Evolutionary conservation across 2,329 filamentous ascomycete genomes (phyloP), one percentile per base, ranked within the genome.

Genomic region (Colletotrichum sansevieriae): DNA sequence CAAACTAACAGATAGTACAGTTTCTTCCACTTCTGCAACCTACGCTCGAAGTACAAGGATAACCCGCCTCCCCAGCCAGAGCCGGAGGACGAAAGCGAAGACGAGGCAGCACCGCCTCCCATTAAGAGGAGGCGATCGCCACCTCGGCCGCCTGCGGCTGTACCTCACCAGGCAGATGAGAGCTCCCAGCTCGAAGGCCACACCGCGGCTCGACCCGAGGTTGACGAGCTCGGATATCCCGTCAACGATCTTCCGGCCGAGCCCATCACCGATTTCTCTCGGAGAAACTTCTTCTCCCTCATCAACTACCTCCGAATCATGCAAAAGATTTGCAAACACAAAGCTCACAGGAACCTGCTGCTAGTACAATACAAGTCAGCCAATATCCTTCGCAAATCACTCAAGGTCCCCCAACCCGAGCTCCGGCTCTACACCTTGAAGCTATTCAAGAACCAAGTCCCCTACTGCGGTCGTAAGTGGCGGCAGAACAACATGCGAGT

Each of bases 401-500:
- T 99, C 15, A 95, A 96, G 73, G 92, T 98, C 22, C 95, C 95
- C 0, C 94, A 99, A 75, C 91, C 91, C 2, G 88, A 94, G 75
- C 85, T 99, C 46, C 90, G 96, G 6, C 90, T 97, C 49, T 98
- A 98, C 83, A 97, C 96, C 0, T 88, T 99, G 73, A 99, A 99
- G 81, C 87, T 99, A 0, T 98, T 98, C 90, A 99, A 99, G 81
- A 96, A 94, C 70, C 96, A 99, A 80, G 96, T 99, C 4, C 96
- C 96, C 1, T 99, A 97, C 83, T 98, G 95, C 79, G 95, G 96
- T 22, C 91, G 96, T 49, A 99, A 99, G 82, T 99, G 96, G 96
- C 91, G 96, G 13, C 96, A 98, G 82, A 91, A 90, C 74, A 98
- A 99, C 80, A 99, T 99, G 96, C 92, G 95, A 63, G 95, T 98